Percentiles rank a stretch among this genome's conserved stretches.
Evolutionary conservation across 139 green algal genomes (phyloP).

Genomic region (Chlamydomonas schloesseri): DNA sequence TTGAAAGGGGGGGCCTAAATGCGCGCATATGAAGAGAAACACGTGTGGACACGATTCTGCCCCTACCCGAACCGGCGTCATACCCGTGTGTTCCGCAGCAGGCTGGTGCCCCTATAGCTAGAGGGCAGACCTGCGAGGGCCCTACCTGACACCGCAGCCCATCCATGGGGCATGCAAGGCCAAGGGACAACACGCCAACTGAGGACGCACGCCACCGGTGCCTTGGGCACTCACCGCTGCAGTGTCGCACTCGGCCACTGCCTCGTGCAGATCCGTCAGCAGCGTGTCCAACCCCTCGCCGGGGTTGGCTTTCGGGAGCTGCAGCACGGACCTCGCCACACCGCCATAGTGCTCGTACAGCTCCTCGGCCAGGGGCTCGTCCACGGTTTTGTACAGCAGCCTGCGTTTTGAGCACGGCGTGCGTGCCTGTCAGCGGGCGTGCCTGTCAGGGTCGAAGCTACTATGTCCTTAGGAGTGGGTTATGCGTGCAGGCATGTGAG

Average conservation of each 20-base stretch:
- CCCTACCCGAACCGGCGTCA: no score
- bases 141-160: neutral
- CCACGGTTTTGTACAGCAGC: neutral
- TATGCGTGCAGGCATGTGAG: no score
- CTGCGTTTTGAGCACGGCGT: neutral
- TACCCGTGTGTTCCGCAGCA: no score
- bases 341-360: neutral
- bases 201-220: neutral
- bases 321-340: neutral
- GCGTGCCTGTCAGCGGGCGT: no score
- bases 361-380: neutral
- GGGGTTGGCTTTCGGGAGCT: neutral
- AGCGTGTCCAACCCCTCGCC: neutral
- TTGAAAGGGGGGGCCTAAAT: no score
- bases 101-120: no score
- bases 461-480: no score
- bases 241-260: neutral
- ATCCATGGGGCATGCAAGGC: neutral
- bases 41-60: no score
- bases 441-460: no score
- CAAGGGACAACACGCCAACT: neutral
- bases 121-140: neutral
- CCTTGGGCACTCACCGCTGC: neutral
- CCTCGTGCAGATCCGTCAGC: neutral
- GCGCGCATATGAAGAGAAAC: no score